These are phyloP conservation scores for Kurtzmaniella cleridarum DNA, from an alignment of 805 yeast genomes.

Conservation along the genomic window DNA sequence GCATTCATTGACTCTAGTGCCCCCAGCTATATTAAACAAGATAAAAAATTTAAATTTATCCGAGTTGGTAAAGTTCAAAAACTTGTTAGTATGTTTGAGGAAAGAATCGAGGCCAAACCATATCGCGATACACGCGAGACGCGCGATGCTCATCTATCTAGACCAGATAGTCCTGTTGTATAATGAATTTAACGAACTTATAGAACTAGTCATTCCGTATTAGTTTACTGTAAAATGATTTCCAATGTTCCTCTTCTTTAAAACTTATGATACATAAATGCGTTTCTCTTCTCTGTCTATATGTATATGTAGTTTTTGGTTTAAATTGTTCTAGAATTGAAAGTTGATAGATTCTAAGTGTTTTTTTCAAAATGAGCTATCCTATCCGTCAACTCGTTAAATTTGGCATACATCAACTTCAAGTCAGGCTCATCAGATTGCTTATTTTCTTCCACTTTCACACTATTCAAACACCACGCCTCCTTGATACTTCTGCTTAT, in stretches of 20 bases:
- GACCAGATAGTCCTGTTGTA: neutral
- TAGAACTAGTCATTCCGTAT: too few relatives aligned
- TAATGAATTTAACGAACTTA: neutral
- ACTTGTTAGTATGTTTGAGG: conserved; percentile 39
- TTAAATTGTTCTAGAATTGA: conserved; percentile 6
- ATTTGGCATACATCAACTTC: conserved; percentile 23
- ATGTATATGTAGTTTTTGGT: too few relatives aligned
- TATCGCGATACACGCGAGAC: neutral
- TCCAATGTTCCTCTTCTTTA: neutral
- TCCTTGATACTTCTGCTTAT: conserved; percentile 48
- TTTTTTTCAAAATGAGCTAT: conserved; percentile 18
- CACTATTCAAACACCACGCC: conserved; percentile 53
- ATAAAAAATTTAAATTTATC: conserved; percentile 39
- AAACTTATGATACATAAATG: too few relatives aligned
- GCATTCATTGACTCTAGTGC: conserved; percentile 25
- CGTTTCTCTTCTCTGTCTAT: too few relatives aligned
- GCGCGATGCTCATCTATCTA: neutral
- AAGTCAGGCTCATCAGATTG: conserved; percentile 12
- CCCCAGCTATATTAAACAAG: conserved; percentile 33
- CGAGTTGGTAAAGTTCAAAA: conserved; percentile 43
- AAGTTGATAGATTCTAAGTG: neutral
- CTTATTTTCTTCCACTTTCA: conserved; percentile 27
- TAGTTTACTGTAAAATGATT: too few relatives aligned
- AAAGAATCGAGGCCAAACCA: conserved; percentile 11
- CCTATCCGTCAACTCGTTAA: conserved; percentile 28